Evolutionary conservation across 768 basidiomycete genomes (phyloP), one percentile per base, ranked within the genome.

Genomic region (Boletus speciosus): DNA sequence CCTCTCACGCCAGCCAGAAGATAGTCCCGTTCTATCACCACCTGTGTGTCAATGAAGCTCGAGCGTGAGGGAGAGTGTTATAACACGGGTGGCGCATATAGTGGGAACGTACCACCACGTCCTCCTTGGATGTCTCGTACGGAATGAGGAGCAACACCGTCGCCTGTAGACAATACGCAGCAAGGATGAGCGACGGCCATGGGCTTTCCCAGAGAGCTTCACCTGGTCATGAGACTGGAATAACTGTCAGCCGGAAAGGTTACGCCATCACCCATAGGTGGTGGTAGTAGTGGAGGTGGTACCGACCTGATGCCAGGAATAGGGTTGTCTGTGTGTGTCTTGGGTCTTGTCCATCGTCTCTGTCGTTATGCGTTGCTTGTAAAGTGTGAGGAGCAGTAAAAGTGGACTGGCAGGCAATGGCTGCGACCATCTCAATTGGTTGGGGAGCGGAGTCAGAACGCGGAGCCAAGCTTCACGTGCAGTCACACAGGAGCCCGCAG

Each of bases 241-340:
- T 44, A 47, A 15, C 32, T 9, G 56, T 63, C 57, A 67, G 62
- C 56, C 51, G 21, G 10, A 42, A 23, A 53, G 37, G 39, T 45
- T 52, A 43, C 55, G 63, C 64, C 61, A 56, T 56, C 66, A 46
- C 38, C 47, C 15, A 8, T 35, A 19, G 56, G 59, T 1, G 41
- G 42, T 43, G 29, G 37, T n/a, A n/a, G 27, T 16, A 19, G 25
- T 49, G 25, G 34, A 27, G 6, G 43, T 23, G 6, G 54, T 47
- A 69, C 80, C 57, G 64, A 90, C 90, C 82, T 92, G 90, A 71
- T 92, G 90, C 90, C 90, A 92, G 59, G 90, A 89, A 63, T 92
- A 92, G 19, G 78, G 72, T 45, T 73, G 74, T 60, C 69, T 71
- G 38, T 66, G 69, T 47, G 55, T 59, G 11, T 69, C 65, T 54